phyloP scores from a whole-genome alignment of 2,329 filamentous ascomycete genomes.

The Geoglossum cookeanum region DNA sequence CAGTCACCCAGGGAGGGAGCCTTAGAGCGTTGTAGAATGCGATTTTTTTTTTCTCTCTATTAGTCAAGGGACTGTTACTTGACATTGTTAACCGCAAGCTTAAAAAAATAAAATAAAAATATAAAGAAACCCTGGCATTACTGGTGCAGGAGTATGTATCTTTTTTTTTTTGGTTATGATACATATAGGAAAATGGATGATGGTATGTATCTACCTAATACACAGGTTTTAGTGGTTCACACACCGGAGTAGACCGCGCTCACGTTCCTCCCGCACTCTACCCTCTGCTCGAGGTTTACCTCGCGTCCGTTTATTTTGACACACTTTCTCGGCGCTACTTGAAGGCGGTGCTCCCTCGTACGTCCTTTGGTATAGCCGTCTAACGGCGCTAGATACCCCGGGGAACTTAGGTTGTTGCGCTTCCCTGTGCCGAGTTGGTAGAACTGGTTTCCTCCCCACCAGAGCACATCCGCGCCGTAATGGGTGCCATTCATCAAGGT shows the following conservation, averaged over 20 bases:
- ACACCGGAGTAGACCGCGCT: slow-evolving; percentile 64
- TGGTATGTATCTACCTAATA: neutral
- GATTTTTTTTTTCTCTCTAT: no score
- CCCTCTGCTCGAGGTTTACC: slow-evolving; percentile 63
- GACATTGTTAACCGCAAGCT: no score
- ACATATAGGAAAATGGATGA: neutral
- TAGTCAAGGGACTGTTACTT: no score
- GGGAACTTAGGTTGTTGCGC: slow-evolving; percentile 57
- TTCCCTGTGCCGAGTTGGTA: slow-evolving; percentile 88
- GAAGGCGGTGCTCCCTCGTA: slow-evolving; percentile 52
- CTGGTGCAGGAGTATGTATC: no score
- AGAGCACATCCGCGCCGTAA: slow-evolving; percentile 75
- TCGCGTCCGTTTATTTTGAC: slow-evolving; percentile 50
- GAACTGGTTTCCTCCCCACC: slow-evolving; percentile 89
- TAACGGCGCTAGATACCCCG: slow-evolving; percentile 60
- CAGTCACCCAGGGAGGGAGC: no score
- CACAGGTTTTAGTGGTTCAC: slow-evolving; percentile 14
- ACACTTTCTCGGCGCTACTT: slow-evolving; percentile 60
- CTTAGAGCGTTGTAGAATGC: no score
- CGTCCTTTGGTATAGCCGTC: slow-evolving; percentile 43
- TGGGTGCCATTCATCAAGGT: slow-evolving; percentile 51
- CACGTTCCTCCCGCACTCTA: slow-evolving; percentile 69
- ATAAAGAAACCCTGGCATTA: no score
- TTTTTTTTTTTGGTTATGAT: no score
- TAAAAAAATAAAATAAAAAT: no score